Evolutionary conservation across 2,329 filamentous ascomycete genomes (phyloP).

Genomic region (Diaporthe sp.): DNA sequence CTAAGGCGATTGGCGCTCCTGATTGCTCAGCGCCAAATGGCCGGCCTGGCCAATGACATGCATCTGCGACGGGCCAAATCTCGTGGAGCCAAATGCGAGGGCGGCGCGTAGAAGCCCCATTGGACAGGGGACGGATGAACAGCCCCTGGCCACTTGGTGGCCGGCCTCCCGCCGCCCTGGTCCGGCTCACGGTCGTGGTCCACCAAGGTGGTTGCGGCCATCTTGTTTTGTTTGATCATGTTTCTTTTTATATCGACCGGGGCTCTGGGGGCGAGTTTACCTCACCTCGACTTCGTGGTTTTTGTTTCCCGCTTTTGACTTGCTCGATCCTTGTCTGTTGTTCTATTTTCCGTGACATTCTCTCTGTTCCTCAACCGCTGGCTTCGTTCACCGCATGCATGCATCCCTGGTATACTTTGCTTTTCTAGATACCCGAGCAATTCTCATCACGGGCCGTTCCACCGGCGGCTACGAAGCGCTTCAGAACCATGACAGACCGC

Average conservation of each 20-base stretch:
- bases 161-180: constrained; percentile 20
- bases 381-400: constrained; percentile 13
- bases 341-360: background rate
- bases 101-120: constrained; percentile 30
- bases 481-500: background rate
- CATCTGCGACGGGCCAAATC: constrained; percentile 37
- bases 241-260: constrained; percentile 34
- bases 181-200: constrained; percentile 20
- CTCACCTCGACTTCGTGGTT: background rate
- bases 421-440: background rate
- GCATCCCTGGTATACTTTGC: constrained; percentile 28
- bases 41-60: constrained; percentile 34
- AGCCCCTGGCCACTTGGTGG: constrained; percentile 12
- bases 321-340: constrained; percentile 13
- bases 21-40: constrained; percentile 36
- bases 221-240: constrained; percentile 35
- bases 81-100: constrained; percentile 33
- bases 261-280: constrained; percentile 5
- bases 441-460: constrained; percentile 16
- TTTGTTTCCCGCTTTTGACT: constrained; percentile 3
- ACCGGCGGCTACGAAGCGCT: constrained; percentile 39
- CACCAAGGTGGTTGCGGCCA: constrained; percentile 23
- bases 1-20: constrained; percentile 27
- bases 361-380: background rate
- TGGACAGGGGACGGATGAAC: constrained; percentile 32